phyloP scores from a whole-genome alignment of 164 flowering plant genomes.

The Sextonia rubra region DNA sequence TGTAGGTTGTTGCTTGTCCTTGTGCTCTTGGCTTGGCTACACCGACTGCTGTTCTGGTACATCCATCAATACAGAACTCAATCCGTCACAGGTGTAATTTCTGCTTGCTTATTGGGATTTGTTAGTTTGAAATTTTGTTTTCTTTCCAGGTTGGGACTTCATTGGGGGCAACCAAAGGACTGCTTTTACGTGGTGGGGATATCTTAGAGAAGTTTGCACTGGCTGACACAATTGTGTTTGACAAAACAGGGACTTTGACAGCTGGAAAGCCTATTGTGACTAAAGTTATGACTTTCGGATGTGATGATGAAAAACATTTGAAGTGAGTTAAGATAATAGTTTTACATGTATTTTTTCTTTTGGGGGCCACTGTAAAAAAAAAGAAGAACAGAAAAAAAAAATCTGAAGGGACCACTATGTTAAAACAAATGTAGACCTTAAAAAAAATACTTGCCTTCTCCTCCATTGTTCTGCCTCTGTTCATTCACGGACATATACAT shows the following conservation, averaged over 20 bases:
- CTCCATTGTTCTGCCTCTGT: too few species aligned
- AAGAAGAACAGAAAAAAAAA: too few species aligned
- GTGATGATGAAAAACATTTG: constrained; percentile 22
- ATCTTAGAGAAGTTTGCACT: constrained; percentile 74
- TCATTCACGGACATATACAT: too few species aligned
- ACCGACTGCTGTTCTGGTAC: constrained; percentile 95
- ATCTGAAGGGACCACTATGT: too few species aligned
- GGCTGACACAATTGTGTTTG: constrained; percentile 81
- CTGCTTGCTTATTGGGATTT: not conserved
- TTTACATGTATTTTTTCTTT: too few species aligned
- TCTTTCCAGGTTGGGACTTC: constrained; percentile 84
- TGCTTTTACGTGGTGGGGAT: constrained; percentile 93
- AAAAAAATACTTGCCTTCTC: too few species aligned
- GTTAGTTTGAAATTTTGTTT: not conserved
- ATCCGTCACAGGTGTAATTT: not conserved
- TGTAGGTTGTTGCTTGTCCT: constrained; percentile 96
- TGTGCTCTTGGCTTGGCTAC: constrained; percentile 99
- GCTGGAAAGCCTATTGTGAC: constrained; percentile 86
- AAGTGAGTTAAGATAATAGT: constrained; percentile 30
- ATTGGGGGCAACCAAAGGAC: constrained; percentile 89
- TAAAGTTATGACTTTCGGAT: constrained; percentile 45
- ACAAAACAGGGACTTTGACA: constrained; percentile 97
- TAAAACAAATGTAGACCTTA: too few species aligned
- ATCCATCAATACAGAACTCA: constrained; percentile 3
- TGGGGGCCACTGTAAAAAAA: too few species aligned